Evolutionary conservation across 345 rosid species (phyloP), one percentile per base, ranked within the genome.

Genomic region (Arabidopsis arenosa): DNA sequence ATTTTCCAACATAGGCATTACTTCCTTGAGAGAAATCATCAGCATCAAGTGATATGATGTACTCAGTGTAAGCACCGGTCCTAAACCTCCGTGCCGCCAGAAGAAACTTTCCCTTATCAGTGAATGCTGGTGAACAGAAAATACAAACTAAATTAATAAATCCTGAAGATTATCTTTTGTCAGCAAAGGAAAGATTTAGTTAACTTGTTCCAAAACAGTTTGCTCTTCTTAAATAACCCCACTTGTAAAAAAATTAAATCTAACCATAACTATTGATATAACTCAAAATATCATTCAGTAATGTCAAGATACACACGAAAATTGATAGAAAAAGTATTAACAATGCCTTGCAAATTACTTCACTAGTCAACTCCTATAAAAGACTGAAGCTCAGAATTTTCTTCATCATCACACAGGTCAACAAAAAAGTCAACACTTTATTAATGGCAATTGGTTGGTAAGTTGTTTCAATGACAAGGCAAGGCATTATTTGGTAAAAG

Each of bases 21-120:
- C 96, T 94, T 80, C 93, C 96, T 86, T 94, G 98, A 32, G 98
- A 94, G 80, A 90, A 43, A 71, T 94, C 98, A 69, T 84, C 84
- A n/a, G 89, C 86, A 68, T 90, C 92, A 80, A 90, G 95, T 49
- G 98, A 90, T 63, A 94, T 87, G 49, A 92, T 85, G 81, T 94
- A 94, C 75, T 92, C 98, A 5, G 82, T 83, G 80, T 89, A 90
- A 73, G 92, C 88, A 65, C 96, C 93, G 26, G 83, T 84, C 81
- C 96, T 82, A 66, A 80, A 88, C 81, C 95, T 88, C 59, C 93
- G 80, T 53, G 98, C 97, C 9, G 97, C 98, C 72, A 94, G 87
- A 69, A 94, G 96, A 85, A 94, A 89, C 86, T 94, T 94, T 58
- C 95, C 96, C 79, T 85, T 83, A 47, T 94, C 96, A 44, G 83